These are phyloP conservation scores for Rutstroemia sp. DNA, from an alignment of 2,329 filamentous ascomycete genomes.

Conservation along the genomic window DNA sequence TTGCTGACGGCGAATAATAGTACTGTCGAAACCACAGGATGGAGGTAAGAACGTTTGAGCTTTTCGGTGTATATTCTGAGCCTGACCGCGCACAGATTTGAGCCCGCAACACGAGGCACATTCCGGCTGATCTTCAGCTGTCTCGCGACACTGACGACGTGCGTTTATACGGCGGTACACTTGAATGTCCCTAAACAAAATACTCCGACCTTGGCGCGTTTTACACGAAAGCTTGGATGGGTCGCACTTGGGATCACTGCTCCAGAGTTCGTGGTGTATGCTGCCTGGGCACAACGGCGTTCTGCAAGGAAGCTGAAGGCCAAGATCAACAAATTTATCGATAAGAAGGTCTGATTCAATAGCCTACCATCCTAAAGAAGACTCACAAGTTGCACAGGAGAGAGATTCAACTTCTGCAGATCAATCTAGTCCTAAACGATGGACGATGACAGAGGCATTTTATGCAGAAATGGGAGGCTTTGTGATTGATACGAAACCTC, in stretches of 20 bases:
- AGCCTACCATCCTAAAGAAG: background rate
- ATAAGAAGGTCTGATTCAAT: background rate
- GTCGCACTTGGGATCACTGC: constrained; percentile 26
- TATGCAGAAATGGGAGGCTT: constrained; percentile 17
- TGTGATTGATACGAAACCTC: background rate
- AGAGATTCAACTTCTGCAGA: background rate
- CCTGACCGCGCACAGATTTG: too few species aligned
- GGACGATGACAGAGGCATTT: constrained; percentile 12
- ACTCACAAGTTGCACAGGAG: background rate
- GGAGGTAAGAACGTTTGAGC: too few species aligned
- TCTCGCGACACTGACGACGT: too few species aligned
- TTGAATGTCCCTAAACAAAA: too few species aligned
- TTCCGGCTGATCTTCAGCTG: too few species aligned
- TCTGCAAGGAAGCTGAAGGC: background rate
- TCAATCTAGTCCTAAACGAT: background rate
- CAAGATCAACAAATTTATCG: background rate
- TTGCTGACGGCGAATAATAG: too few species aligned
- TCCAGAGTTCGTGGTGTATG: constrained; percentile 30
- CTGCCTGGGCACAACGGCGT: constrained; percentile 16
- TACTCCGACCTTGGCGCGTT: too few species aligned
- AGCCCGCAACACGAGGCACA: too few species aligned
- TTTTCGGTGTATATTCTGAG: too few species aligned
- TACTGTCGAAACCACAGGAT: too few species aligned
- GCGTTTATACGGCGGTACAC: too few species aligned
- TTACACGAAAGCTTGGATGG: constrained; percentile 26